phyloP scores from a whole-genome alignment of 495 filamentous ascomycete genomes.

The Penicillium lagena region DNA sequence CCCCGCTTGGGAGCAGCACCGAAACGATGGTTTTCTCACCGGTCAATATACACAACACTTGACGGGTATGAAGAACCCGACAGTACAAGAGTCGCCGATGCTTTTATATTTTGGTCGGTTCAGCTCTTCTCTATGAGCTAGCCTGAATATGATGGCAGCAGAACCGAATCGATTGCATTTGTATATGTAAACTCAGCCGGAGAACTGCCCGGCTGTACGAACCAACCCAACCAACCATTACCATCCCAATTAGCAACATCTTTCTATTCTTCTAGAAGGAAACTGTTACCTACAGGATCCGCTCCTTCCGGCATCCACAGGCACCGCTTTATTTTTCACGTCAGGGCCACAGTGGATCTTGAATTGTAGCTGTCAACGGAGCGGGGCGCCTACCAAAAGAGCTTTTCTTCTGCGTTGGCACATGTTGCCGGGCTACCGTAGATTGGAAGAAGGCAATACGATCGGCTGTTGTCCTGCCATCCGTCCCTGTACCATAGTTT shows the following conservation, averaged over 20 bases:
- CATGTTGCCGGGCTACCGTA: background rate
- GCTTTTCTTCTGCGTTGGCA: background rate
- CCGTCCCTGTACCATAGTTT: slow-evolving; percentile 13
- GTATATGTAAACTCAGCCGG: no score
- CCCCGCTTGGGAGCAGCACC: slow-evolving; percentile 17
- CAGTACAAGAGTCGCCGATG: no score
- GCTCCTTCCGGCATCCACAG: slow-evolving; percentile 12
- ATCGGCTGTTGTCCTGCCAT: background rate
- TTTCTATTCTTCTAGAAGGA: no score
- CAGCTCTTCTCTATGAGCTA: no score
- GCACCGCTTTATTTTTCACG: slow-evolving; percentile 13
- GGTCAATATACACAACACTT: slow-evolving; percentile 7
- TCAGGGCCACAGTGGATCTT: slow-evolving; percentile 16
- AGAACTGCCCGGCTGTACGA: no score
- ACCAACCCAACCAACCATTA: no score
- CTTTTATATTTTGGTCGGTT: background rate
- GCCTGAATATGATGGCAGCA: no score
- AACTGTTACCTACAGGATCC: slow-evolving; percentile 12
- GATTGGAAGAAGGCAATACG: background rate
- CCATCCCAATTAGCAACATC: no score
- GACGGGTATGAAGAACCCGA: no score
- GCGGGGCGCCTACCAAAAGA: slow-evolving; percentile 9
- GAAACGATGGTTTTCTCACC: slow-evolving; percentile 18
- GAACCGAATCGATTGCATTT: no score
- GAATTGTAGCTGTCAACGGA: slow-evolving; percentile 5